phyloP scores from a whole-genome alignment of 2,329 filamentous ascomycete genomes.

The Claviceps humidiphila region DNA sequence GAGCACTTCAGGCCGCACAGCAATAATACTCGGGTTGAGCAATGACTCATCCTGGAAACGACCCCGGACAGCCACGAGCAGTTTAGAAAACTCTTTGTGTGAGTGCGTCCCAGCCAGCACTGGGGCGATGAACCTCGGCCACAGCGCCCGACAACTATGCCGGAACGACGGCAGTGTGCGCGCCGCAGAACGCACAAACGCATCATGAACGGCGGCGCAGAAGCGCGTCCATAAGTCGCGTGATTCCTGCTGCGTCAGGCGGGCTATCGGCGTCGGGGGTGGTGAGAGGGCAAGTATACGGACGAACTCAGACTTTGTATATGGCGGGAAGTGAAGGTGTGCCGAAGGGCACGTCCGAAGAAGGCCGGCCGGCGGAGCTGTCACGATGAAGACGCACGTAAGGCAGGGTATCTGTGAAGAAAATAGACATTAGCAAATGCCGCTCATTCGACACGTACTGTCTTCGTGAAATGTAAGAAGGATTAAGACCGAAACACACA shows the following conservation, averaged over 20 bases:
- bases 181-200: constrained; percentile 66
- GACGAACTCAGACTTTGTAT: constrained; percentile 68
- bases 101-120: constrained; percentile 60
- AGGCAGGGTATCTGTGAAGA: constrained; percentile 58
- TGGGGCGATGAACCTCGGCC: constrained; percentile 73
- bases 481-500: constrained; percentile 15
- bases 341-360: constrained; percentile 59
- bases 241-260: constrained; percentile 41
- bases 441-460: too few relatives aligned
- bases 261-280: constrained; percentile 27
- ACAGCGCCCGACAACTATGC: constrained; percentile 59
- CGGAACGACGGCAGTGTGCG: constrained; percentile 65
- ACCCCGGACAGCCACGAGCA: constrained; percentile 57
- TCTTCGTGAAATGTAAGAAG: background rate
- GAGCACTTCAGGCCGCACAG: constrained; percentile 11
- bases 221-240: constrained; percentile 68
- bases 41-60: constrained; percentile 63
- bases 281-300: constrained; percentile 54
- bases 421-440: too few relatives aligned
- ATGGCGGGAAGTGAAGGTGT: constrained; percentile 72
- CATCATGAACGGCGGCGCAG: constrained; percentile 73
- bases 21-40: constrained; percentile 50
- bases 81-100: constrained; percentile 69
- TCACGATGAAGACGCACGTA: constrained; percentile 64
- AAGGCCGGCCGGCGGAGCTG: constrained; percentile 53